phyloP scores from a whole-genome alignment of 2,329 filamentous ascomycete species.

The Domatiomyces catenatus region DNA sequence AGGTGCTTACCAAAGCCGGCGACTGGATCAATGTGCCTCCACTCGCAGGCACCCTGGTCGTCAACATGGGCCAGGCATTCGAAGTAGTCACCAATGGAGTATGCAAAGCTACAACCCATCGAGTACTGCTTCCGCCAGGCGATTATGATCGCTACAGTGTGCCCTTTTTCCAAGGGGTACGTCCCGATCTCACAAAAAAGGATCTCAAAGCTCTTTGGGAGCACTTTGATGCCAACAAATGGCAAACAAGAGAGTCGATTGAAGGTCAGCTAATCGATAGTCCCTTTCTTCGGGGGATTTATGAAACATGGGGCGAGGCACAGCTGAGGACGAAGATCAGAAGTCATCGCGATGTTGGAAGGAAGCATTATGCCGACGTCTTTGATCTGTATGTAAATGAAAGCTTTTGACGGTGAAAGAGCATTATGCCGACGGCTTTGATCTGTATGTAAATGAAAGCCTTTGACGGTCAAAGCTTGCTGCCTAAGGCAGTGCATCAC shows the following conservation, averaged over 20 bases:
- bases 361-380: conserved; percentile 33
- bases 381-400: conserved; percentile 35
- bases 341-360: conserved; percentile 36
- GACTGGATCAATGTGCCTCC: conserved; percentile 32
- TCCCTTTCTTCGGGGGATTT: conserved; percentile 34
- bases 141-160: conserved; percentile 28
- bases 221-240: conserved; percentile 23
- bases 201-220: conserved; percentile 26
- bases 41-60: conserved; percentile 29
- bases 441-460: conserved; percentile 31
- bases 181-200: conserved; percentile 30
- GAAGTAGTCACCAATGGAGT: conserved; percentile 29
- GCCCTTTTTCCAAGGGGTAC: conserved; percentile 37
- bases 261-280: conserved; percentile 32
- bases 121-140: conserved; percentile 25
- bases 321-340: conserved; percentile 40
- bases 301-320: conserved; percentile 41
- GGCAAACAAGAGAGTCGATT: conserved; percentile 20
- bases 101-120: conserved; percentile 30
- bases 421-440: conserved; percentile 35
- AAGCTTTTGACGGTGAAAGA: conserved; percentile 2
- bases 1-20: conserved; percentile 32
- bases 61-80: conserved; percentile 34
- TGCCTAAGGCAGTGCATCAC: background rate
- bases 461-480: background rate